Evolutionary conservation across 106 monocot species (phyloP).

Genomic region (Hemerocallis citrina): DNA sequence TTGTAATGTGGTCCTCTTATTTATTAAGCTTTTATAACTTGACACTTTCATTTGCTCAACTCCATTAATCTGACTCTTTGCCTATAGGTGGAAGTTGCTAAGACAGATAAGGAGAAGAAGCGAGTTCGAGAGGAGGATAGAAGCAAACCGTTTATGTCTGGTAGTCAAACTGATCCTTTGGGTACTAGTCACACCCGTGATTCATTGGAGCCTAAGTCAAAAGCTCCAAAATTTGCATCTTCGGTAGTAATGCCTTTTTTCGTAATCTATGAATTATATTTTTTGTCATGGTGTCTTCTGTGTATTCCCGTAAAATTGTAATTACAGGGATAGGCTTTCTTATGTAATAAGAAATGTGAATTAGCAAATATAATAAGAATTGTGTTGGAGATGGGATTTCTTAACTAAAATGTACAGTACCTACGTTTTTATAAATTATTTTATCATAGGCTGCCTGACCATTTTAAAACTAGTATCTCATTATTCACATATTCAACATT

Average conservation of each 20-base stretch:
- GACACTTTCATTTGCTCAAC: not conserved
- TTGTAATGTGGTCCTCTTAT: not conserved
- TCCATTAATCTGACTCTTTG: not conserved
- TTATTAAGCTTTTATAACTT: not conserved
- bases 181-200: not conserved
- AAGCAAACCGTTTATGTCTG: not conserved
- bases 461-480: not conserved
- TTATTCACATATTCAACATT: not conserved
- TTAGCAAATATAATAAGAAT: too few relatives aligned
- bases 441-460: not conserved
- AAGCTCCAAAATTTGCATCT: constrained; percentile 19
- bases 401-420: too few relatives aligned
- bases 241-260: too few relatives aligned
- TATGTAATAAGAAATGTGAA: too few relatives aligned
- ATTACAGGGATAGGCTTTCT: too few relatives aligned
- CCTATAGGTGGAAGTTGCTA: constrained; percentile 31
- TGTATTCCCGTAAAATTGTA: too few relatives aligned
- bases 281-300: too few relatives aligned
- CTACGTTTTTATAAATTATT: too few relatives aligned
- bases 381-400: too few relatives aligned
- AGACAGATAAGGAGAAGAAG: constrained; percentile 25
- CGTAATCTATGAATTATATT: too few relatives aligned
- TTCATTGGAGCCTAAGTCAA: constrained; percentile 13
- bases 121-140: constrained; percentile 27
- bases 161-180: constrained; percentile 3